Conservation (phyloP, 192 early-diverging fungal genomes). For the Allomyces macrogynus region DNA sequence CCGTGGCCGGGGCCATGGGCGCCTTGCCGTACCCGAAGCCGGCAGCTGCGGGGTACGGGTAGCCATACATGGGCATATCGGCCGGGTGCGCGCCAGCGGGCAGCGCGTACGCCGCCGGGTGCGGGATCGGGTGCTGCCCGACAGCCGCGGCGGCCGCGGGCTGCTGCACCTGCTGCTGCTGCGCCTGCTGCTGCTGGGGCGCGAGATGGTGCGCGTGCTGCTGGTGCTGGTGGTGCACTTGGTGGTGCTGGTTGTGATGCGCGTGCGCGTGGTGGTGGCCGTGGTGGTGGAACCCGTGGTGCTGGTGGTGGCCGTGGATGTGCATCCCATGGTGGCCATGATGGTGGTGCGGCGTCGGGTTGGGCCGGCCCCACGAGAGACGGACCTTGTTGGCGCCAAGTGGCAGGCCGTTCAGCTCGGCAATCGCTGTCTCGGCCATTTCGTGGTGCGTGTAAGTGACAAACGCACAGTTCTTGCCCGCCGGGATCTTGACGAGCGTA, state of each 20-base stretch:
- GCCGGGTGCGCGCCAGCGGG: too few species aligned
- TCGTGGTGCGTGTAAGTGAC: constrained; percentile 68
- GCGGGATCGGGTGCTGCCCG: background rate
- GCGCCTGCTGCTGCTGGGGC: background rate
- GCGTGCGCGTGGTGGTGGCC: constrained; percentile 13
- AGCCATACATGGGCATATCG: too few species aligned
- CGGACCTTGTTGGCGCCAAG: constrained; percentile 55
- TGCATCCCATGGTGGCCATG: background rate
- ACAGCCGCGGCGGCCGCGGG: background rate
- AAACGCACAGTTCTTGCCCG: constrained; percentile 88
- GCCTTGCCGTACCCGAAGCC: too few species aligned
- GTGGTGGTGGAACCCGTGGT: constrained; percentile 4
- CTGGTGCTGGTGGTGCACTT: constrained; percentile 5
- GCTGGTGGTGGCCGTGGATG: constrained; percentile 3
- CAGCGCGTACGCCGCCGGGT: too few species aligned
- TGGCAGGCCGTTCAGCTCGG: constrained; percentile 67
- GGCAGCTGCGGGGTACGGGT: too few species aligned
- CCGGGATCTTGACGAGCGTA: constrained; percentile 80
- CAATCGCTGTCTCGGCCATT: constrained; percentile 75
- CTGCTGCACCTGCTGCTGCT: background rate
- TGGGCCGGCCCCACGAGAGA: constrained; percentile 48
- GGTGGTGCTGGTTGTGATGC: constrained; percentile 11
- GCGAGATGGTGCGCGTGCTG: constrained; percentile 9
- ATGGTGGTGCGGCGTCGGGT: constrained; percentile 2
- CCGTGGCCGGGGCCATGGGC: too few species aligned